Evolutionary conservation across 306 rosid genomes (phyloP).

Genomic region (Cotoneaster glaucophyllus): DNA sequence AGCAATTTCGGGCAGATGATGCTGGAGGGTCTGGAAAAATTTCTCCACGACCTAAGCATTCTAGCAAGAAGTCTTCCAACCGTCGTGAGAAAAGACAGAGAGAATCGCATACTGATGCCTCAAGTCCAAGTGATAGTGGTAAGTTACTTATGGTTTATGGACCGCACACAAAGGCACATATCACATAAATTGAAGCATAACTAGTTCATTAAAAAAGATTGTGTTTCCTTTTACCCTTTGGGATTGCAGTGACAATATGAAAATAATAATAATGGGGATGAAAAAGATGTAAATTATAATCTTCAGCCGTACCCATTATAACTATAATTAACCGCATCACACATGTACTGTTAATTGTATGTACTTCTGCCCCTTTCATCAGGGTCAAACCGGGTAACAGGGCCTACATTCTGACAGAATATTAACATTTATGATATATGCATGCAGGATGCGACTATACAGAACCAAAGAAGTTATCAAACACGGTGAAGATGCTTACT

Average conservation of each 20-base stretch:
- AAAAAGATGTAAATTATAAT: not conserved
- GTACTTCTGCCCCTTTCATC: not conserved
- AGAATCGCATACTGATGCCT: constrained; percentile 25
- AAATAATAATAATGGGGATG: not conserved
- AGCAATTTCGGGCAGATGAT: constrained; percentile 43
- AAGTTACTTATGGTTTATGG: constrained; percentile 14
- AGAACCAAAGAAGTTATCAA: constrained; percentile 32
- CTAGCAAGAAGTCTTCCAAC: constrained; percentile 24
- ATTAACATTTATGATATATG: not conserved
- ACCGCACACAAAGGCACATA: not conserved
- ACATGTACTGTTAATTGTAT: not conserved
- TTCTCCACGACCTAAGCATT: constrained; percentile 23
- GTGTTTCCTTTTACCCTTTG: not conserved
- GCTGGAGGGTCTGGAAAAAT: constrained; percentile 14
- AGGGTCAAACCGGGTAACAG: not conserved
- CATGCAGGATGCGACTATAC: constrained; percentile 32
- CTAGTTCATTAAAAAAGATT: not conserved
- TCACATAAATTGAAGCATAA: not conserved
- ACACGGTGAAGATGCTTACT: constrained; percentile 65
- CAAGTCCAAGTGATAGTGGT: constrained; percentile 36
- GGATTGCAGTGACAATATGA: not conserved
- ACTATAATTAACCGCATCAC: not conserved
- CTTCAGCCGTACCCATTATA: not conserved
- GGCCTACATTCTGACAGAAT: no score
- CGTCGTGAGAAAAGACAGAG: constrained; percentile 21